Conservation (phyloP, 2,329 filamentous ascomycete genomes). For the Albifimbria verrucaria region DNA sequence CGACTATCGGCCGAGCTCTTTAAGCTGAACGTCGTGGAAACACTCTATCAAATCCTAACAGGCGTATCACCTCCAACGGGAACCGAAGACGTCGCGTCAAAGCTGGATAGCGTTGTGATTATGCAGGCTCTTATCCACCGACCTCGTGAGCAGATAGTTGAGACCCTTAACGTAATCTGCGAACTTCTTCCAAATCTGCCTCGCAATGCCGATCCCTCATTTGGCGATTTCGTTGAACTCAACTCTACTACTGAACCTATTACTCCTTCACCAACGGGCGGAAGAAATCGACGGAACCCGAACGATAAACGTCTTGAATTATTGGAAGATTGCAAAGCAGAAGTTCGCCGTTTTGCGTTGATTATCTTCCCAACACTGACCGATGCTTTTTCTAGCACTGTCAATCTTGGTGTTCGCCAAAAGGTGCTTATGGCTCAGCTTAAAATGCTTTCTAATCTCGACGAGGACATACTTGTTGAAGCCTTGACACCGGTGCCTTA, state of each 20-base stretch:
- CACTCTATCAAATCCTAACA: conserved; percentile 93
- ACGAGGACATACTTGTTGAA: conserved; percentile 78
- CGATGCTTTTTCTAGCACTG: conserved; percentile 95
- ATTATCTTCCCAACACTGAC: conserved; percentile 93
- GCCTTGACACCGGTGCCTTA: conserved; percentile 86
- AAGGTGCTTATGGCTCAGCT: conserved; percentile 94
- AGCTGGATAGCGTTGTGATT: conserved; percentile 93
- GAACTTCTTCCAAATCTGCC: conserved; percentile 81
- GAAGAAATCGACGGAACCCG: conserved; percentile 40
- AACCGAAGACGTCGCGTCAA: conserved; percentile 72
- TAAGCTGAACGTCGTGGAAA: conserved; percentile 96
- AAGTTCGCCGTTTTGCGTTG: conserved; percentile 88
- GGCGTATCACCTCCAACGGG: conserved; percentile 87
- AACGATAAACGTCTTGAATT: conserved; percentile 82
- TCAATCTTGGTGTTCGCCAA: conserved; percentile 90
- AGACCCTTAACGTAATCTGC: conserved; percentile 96
- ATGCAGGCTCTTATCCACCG: conserved; percentile 98
- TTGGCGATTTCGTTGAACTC: conserved; percentile 42
- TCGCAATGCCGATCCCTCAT: conserved; percentile 43
- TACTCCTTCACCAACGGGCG: conserved; percentile 31
- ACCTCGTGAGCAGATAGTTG: conserved; percentile 91
- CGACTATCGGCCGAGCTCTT: conserved; percentile 83
- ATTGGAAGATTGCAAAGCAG: conserved; percentile 74
- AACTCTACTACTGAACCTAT: conserved; percentile 35
- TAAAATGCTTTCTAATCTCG: conserved; percentile 97